Evolutionary conservation across 1,284 basidiomycete species (phyloP).

Genomic region (Ustilago loliicola): DNA sequence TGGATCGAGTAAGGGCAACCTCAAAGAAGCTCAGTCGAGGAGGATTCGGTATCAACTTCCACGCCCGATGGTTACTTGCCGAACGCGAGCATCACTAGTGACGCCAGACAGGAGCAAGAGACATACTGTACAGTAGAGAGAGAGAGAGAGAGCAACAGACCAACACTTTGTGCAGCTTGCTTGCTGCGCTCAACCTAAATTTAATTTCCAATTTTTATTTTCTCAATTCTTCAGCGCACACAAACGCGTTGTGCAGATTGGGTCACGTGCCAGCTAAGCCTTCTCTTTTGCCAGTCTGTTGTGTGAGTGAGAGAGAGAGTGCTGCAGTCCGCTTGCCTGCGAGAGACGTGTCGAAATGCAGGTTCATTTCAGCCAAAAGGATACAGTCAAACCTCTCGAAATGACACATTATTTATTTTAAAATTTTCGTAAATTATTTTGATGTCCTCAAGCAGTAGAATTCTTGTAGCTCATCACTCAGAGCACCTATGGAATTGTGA

Average conservation of each 20-base stretch:
- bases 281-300: background rate
- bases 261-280: conserved; percentile 10
- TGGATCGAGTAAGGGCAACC: background rate
- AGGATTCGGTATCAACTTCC: background rate
- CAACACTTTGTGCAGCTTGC: conserved; percentile 22
- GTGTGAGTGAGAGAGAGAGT: background rate
- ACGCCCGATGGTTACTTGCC: conserved; percentile 10
- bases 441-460: too few species aligned
- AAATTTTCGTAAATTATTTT: too few species aligned
- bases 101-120: too few species aligned
- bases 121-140: background rate
- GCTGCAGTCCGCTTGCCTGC: background rate
- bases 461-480: too few species aligned
- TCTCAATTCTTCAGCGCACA: background rate
- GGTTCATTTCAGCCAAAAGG: background rate
- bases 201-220: background rate
- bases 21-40: background rate
- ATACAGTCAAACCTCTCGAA: too few species aligned
- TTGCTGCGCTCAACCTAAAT: conserved; percentile 8
- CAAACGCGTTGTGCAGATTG: conserved; percentile 19
- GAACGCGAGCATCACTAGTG: conserved; percentile 1
- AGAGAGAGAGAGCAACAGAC: conserved; percentile 9
- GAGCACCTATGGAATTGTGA: too few species aligned
- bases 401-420: too few species aligned
- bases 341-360: conserved; percentile 1